Base-by-base conservation (phyloP, 495 filamentous ascomycete species). In the Aspergillus mulundensis region DNA sequence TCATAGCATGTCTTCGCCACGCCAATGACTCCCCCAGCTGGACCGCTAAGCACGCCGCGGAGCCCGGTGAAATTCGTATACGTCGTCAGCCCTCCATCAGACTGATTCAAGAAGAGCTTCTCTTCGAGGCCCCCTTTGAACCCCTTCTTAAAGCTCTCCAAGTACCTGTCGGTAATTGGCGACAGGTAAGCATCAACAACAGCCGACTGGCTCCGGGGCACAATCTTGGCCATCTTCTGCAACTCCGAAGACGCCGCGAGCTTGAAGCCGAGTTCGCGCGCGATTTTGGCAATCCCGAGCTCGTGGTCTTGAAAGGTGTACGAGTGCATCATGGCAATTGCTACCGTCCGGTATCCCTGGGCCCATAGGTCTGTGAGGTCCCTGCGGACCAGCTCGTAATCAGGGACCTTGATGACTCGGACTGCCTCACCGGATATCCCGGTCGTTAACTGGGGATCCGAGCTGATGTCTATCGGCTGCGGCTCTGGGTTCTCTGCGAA, bases 111-210 rank as follows among this genome's bases (percentile, higher is more conserved):
- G 25, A 66, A 63, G 11, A 72, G 10, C 74, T 67, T 1, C 62
- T 66, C 7, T 67, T 64, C 2, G 78, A 57, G 0, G 12, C 70
- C 77, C 25, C 4, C 25, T 44, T 71, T 62, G 56, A 82, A 81
- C 1, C 74, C 74, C 0, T 66, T 56, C 42, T 85, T 80, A 60
- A 96, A 95, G 4, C 88, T 88, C 8, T 81, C 76, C 57, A 95
- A 89, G 68, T 96, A 96, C 65, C 89, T 86, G 65, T 87, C 86
- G 60, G 95, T 95, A 12, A 88, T 86, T 0, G 91, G 91, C 2
- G 90, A 95, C 4, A 96, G 78, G 66, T 96, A 96, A 4, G 91
- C 91, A 70, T 96, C 91, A 15, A 90, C 90, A 51, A 88, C 90
- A 15, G 91, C 88, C 14, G 88, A 93, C 0, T 87, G 92, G 11